Percentiles rank a stretch among this genome's conserved stretches.
These are phyloP conservation scores for Patellaria atrata DNA, from an alignment of 495 filamentous ascomycete genomes.

Conservation along the genomic window DNA sequence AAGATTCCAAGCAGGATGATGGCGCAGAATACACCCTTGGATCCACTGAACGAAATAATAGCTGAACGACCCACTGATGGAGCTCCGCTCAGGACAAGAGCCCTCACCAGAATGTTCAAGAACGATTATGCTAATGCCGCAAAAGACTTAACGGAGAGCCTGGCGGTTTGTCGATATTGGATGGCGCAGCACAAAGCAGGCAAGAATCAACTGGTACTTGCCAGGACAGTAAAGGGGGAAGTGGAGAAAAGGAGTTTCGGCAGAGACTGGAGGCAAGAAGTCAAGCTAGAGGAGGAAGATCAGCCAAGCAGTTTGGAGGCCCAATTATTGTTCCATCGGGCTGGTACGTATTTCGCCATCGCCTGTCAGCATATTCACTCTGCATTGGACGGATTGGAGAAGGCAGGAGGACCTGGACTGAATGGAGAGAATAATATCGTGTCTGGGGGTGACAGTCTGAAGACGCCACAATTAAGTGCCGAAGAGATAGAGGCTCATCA, in stretches of 20 bases:
- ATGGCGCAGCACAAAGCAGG: slow-evolving; percentile 30
- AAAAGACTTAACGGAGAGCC: slow-evolving; percentile 48
- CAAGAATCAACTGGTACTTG: slow-evolving; percentile 33
- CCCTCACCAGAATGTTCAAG: slow-evolving; percentile 60
- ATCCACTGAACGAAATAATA: slow-evolving; percentile 51
- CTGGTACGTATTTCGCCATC: slow-evolving; percentile 55
- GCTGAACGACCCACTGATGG: slow-evolving; percentile 43
- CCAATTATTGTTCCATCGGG: slow-evolving; percentile 63
- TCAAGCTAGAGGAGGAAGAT: slow-evolving; percentile 49
- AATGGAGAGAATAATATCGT: slow-evolving; percentile 8
- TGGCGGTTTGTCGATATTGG: slow-evolving; percentile 43
- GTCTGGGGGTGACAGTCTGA: slow-evolving; percentile 25
- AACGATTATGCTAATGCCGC: slow-evolving; percentile 54
- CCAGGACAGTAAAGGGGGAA: slow-evolving; percentile 30
- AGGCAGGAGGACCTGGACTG: slow-evolving; percentile 19
- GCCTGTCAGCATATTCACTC: slow-evolving; percentile 48
- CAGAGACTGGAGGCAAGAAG: slow-evolving; percentile 33
- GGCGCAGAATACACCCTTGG: slow-evolving; percentile 54
- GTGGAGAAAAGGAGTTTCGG: slow-evolving; percentile 20
- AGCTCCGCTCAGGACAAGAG: slow-evolving; percentile 54
- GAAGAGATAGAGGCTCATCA: slow-evolving; percentile 25
- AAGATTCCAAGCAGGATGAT: slow-evolving; percentile 68
- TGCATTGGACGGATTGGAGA: slow-evolving; percentile 32
- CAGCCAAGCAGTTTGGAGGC: slow-evolving; percentile 58
- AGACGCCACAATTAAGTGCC: slow-evolving; percentile 12